A percentile compares a stretch with the other conserved stretches of the same genome.
Conservation (phyloP, 2,329 filamentous ascomycete species). For the Zymoseptoria tritici region DNA sequence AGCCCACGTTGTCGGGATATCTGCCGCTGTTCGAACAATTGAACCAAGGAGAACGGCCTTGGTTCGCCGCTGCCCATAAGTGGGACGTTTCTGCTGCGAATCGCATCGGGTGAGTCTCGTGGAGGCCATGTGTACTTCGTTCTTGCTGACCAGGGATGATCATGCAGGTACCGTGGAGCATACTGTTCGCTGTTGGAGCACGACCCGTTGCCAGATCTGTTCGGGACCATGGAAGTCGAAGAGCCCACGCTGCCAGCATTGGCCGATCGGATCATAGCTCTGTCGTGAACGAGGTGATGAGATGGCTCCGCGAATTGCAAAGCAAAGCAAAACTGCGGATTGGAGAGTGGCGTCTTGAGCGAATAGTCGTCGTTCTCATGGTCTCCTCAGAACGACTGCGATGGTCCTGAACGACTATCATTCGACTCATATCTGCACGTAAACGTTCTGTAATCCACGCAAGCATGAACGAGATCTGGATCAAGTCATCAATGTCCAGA, state of each 20-base stretch:
- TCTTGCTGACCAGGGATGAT: not conserved
- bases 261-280: conserved; percentile 35
- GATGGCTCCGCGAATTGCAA: too few species aligned
- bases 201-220: conserved; percentile 43
- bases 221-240: conserved; percentile 44
- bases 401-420: not conserved
- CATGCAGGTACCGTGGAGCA: conserved; percentile 41
- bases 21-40: conserved; percentile 37
- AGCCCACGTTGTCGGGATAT: conserved; percentile 45
- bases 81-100: conserved; percentile 51
- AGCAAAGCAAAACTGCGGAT: too few species aligned
- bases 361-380: not conserved
- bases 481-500: not conserved
- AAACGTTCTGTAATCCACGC: not conserved
- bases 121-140: not conserved
- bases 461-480: not conserved
- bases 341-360: not conserved
- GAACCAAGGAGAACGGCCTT: conserved; percentile 30
- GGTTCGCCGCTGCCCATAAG: conserved; percentile 53
- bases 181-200: conserved; percentile 48
- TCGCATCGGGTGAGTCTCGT: conserved; percentile 33
- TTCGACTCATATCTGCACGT: not conserved
- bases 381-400: too few species aligned
- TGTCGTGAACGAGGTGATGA: not conserved
- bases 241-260: conserved; percentile 42